Evolutionary conservation across 2,329 filamentous ascomycete species (phyloP), one percentile per base, ranked within the genome.

Genomic region (Neonectria coccinea): DNA sequence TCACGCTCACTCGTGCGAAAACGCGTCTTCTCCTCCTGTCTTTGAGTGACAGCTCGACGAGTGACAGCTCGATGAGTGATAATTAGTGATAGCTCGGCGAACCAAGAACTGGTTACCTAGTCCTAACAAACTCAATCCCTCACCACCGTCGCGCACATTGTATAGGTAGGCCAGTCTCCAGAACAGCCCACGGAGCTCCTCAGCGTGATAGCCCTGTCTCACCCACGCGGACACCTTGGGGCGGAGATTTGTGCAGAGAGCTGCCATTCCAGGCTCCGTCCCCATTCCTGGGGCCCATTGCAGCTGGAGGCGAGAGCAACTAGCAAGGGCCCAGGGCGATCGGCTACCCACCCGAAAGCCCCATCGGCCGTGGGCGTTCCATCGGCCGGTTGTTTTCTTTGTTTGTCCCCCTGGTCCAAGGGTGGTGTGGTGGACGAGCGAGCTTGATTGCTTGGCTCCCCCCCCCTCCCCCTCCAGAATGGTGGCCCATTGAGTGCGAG

Each of bases 171-270:
- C 25, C 25, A 25, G 2, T 39, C 29, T 29, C 39, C 51, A 44
- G 64, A 56, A 56, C 45, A 68, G 41, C 50, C 62, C 62, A 67
- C 64, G 67, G 67, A 45, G 67, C 64, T 62, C 59, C 63, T 75
- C 68, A 70, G 68, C 62, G 67, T 67, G 68, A 70, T 71, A 65
- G 55, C 25, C 42, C 10, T 78, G 76, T 78, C 74, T 77, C 70
- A 77, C 65, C 33, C 67, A 50, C 29, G 57, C 64, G 45, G 67
- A 66, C 25, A 67, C 67, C 70, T 75, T 71, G 65, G 62, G 57
- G 70, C 55, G 66, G 67, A 67, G 68, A 75, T 72, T 67, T 72
- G 67, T 54, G 65, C 66, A 59, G 5, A 25, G 25, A 56, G 58
- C 52, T 54, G 22, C 50, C 72, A 74, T 74, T 74, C 73, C 73